Evolutionary conservation across 2,329 filamentous ascomycete species (phyloP), one percentile per base, ranked within the genome.

Genomic region (Fusarium abutilonis): DNA sequence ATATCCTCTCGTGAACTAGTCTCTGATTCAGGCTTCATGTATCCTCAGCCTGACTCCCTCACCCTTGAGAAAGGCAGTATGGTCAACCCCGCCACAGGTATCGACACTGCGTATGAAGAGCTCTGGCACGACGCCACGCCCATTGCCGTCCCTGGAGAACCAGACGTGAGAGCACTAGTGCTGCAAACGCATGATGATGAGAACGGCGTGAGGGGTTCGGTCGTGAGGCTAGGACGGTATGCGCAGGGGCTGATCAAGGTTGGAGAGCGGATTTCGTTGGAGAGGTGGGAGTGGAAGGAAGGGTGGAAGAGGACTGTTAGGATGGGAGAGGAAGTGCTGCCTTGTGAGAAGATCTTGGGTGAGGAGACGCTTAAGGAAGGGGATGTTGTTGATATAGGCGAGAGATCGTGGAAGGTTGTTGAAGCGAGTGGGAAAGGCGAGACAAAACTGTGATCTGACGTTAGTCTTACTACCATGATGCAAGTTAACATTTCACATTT

Each of bases 51-150:
- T 4, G 71, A 79, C 68, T 75, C 75, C 32, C 70, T 69, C 13
- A 77, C 79, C 8, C 73, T 88, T 6, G 88, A 91, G 71, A 82
- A 75, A 39, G 88, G 88, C 0, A 66, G 67, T 11, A 89, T 89
- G 83, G 74, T 81, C 10, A 86, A 89, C 63, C 85, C 85, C 0
- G 77, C 73, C 1, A 85, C 83, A 2, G 82, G 83, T 0, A 38
- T 68, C 1, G 72, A 80, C 35, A 80, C 80, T 9, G 74, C 75
- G 1, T 92, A 93, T 64, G 88, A 91, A 71, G 89, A 92, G 73
- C 70, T 89, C 3, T 91, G 89, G 89, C 72, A 76, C 2, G 83
- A 86, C 38, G 72, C 79, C 3, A 71, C 75, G 3, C 75, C 74
- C 0, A 68, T 70, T 2, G 66, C 60, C 9, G 61, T 72, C 0